These are phyloP conservation scores for Zasmidium cellare DNA, from an alignment of 2,329 filamentous ascomycete species.

Conservation along the genomic window DNA sequence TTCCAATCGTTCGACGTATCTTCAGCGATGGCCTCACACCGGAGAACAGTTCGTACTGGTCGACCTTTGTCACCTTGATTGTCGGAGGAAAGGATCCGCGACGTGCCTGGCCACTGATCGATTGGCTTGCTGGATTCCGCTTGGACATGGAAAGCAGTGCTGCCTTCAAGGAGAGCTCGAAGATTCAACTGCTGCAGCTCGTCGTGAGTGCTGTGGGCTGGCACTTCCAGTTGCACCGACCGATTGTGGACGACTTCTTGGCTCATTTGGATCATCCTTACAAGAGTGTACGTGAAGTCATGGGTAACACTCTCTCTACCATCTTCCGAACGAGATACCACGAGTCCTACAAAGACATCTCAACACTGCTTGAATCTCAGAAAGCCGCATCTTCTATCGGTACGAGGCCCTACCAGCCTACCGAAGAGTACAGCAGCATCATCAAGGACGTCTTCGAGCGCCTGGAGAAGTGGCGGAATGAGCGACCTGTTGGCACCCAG, in stretches of 20 bases:
- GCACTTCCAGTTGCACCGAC: slow-evolving; percentile 91
- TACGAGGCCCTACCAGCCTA: slow-evolving; percentile 77
- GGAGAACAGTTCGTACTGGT: slow-evolving; percentile 93
- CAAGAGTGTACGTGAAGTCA: slow-evolving; percentile 93
- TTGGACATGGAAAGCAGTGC: slow-evolving; percentile 94
- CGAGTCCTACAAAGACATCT: slow-evolving; percentile 84
- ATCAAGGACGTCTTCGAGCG: slow-evolving; percentile 74
- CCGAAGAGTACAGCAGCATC: slow-evolving; percentile 69
- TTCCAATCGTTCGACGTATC: slow-evolving; percentile 81
- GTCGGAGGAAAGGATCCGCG: slow-evolving; percentile 88
- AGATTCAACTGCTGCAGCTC: slow-evolving; percentile 87
- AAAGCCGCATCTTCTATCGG: slow-evolving; percentile 79
- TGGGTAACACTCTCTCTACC: slow-evolving; percentile 82
- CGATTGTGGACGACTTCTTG: slow-evolving; percentile 86
- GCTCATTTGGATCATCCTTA: slow-evolving; percentile 94
- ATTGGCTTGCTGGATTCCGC: slow-evolving; percentile 79
- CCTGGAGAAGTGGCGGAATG: slow-evolving; percentile 83
- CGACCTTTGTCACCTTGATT: slow-evolving; percentile 86
- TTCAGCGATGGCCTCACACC: slow-evolving; percentile 91
- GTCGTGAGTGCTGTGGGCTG: slow-evolving; percentile 85
- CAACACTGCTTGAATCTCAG: slow-evolving; percentile 73
- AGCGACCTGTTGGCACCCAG: slow-evolving; percentile 83
- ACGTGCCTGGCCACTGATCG: slow-evolving; percentile 80
- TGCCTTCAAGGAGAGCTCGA: slow-evolving; percentile 97
- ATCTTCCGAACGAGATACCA: slow-evolving; percentile 92